Evolutionary conservation across 2,329 filamentous ascomycete genomes (phyloP), one percentile per base, ranked within the genome.

Genomic region (Pezizomycotina sp.): DNA sequence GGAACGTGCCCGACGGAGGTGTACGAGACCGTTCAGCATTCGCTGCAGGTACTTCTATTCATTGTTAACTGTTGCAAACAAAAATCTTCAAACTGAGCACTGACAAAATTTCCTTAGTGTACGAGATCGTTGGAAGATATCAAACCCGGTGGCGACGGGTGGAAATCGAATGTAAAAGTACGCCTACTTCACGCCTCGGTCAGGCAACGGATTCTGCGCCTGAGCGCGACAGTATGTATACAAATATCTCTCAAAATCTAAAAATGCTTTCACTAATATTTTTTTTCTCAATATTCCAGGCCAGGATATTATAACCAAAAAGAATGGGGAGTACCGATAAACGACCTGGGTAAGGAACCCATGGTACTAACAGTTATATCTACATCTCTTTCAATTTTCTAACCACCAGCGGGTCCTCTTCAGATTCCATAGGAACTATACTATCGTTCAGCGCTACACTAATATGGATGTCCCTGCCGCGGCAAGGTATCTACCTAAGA

Each of bases 401-500:
- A n/a, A n/a, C n/a, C n/a, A n/a, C n/a, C n/a, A n/a, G n/a, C n/a
- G n/a, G n/a, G n/a, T n/a, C n/a, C n/a, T n/a, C n/a, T n/a, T n/a
- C n/a, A n/a, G n/a, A 86, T 55, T 70, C 66, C 38, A 70, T 83
- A 21, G 75, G 63, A 7, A 84, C 79, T 2, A 74, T 84, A 42
- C 63, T 62, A 22, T 71, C 70, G 1, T 86, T 86, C 56, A 78
- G 71, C 0, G 63, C 71, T 1, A 67, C 68, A 0, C 55, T 82
- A 2, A 64, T 83, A 42, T 83, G 69, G 64, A 53, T 80, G 16
- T 68, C 68, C 15, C 62, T 84, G 4, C 78, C 78, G 0, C 64
- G 76, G 0, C 78, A 84, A 57, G 79, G 78, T 2, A 71, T 86
- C 36, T 73, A 60, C 47, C 58, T 79, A 16, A 63, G 65, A 0